phyloP scores from a whole-genome alignment of 2,329 filamentous ascomycete species.

The Hypocreales sp. region DNA sequence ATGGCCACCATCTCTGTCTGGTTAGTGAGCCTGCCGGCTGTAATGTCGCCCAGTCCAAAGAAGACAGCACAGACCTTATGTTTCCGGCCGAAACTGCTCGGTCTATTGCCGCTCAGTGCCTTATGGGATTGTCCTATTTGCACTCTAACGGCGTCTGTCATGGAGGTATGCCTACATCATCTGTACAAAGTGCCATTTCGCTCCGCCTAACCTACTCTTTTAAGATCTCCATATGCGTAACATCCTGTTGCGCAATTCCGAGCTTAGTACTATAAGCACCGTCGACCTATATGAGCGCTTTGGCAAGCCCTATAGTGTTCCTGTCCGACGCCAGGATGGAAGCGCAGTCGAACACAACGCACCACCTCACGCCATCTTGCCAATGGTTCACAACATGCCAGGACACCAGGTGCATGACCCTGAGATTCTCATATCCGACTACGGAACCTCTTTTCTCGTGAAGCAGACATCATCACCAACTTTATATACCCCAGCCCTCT shows the following conservation, averaged over 20 bases:
- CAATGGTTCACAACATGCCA: not conserved
- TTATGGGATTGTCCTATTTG: not conserved
- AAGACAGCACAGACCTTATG: not conserved
- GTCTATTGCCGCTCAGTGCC: not conserved
- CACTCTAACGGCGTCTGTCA: not conserved
- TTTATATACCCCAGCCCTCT: not conserved
- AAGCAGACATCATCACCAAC: not conserved
- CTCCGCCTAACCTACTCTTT: not conserved
- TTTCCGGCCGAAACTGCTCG: not conserved
- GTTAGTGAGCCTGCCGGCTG: not conserved
- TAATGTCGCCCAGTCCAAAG: not conserved
- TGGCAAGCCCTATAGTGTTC: not conserved
- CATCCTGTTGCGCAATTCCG: not conserved
- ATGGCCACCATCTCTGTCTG: not conserved
- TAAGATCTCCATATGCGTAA: not conserved
- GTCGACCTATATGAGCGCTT: not conserved
- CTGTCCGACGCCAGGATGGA: not conserved
- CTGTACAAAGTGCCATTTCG: not conserved
- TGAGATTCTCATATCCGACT: conserved; percentile 1
- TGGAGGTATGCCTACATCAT: not conserved
- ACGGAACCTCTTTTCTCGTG: not conserved
- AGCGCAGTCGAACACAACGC: not conserved
- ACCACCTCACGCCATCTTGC: not conserved
- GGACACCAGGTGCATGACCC: not conserved
- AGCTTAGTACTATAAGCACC: not conserved